These are phyloP conservation scores for Phytophthora pinifolia DNA, from an alignment of 352 stramenopile species.

Conservation along the genomic window DNA sequence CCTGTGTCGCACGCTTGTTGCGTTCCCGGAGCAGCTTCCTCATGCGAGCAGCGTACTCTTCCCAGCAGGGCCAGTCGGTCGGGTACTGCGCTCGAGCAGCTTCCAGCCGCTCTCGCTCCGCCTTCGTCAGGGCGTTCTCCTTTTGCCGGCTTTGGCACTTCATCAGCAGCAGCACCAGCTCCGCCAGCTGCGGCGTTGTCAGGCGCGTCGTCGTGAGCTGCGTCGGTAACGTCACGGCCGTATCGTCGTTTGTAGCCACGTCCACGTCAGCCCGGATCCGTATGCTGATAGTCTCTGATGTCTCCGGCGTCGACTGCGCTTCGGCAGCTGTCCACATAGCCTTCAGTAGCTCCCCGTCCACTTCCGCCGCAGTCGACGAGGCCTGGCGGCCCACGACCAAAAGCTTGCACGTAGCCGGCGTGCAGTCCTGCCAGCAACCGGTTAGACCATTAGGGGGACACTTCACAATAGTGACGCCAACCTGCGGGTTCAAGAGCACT, in stretches of 20 bases:
- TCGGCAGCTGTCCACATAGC: constrained; percentile 30
- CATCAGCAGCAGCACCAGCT: constrained; percentile 44
- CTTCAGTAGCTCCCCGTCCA: constrained; percentile 20
- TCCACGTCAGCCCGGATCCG: constrained; percentile 18
- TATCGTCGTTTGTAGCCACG: constrained; percentile 1
- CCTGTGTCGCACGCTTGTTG: constrained; percentile 18
- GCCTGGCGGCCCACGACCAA: constrained; percentile 23
- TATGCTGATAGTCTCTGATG: constrained; percentile 35
- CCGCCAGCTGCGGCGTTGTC: constrained; percentile 21
- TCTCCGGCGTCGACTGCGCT: constrained; percentile 4
- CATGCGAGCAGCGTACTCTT: constrained; percentile 29
- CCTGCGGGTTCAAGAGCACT: constrained; percentile 36
- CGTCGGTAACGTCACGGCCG: not conserved
- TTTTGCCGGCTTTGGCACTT: constrained; percentile 39
- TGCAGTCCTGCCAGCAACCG: constrained; percentile 23
- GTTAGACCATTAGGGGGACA: not conserved
- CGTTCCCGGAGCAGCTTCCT: constrained; percentile 22
- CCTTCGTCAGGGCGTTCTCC: constrained; percentile 25
- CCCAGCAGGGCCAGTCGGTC: constrained; percentile 22
- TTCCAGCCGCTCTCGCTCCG: constrained; percentile 22
- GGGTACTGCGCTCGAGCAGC: constrained; percentile 7
- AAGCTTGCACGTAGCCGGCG: constrained; percentile 39
- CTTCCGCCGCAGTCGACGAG: not conserved
- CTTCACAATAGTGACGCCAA: constrained; percentile 3
- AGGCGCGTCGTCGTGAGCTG: constrained; percentile 1